Evolutionary conservation across 352 stramenopile species (phyloP), one percentile per base, ranked within the genome.

Genomic region (Pythium sukuiense): DNA sequence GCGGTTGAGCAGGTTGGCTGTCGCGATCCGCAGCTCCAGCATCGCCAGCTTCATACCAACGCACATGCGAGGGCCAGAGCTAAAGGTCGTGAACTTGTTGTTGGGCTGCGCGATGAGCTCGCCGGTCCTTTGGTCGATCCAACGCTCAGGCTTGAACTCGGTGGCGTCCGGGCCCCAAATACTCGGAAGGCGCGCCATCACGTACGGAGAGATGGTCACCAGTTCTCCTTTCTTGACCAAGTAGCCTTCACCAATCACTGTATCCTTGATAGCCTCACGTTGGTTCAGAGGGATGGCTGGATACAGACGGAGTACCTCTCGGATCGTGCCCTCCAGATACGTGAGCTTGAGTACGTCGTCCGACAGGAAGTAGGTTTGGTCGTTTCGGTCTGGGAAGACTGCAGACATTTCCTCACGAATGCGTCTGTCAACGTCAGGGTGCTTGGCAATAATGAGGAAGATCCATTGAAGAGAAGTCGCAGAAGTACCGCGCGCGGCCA

Each of bases 401-500:
- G 37, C 24, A 9, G 67, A 50, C 30, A 92, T 72, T 41, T 93
- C 85, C 14, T 80, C 64, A 1, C 75, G 70, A 20, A 92, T 64
- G 14, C 74, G 72, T 0, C 60, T 58, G 39, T 74, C 61, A 0
- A 89, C 73, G 27, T 83, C 56, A 9, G 84, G 86, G 62, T 90
- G 70, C 18, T 75, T 80, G 54, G 78, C 75, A 5, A 96, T 71
- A 66, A 80, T 77, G 54, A 89, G 79, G 45, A 95, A 75, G 12
- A 90, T 71, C 85, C 88, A 95, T 45, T 72, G 70, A 12, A 96
- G 55, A 24, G 86, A 81, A 55, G 63, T 72, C 1, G 87, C 80
- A 2, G 88, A 95, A 0, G 83, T 95, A 60, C 94, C 88, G 33
- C 82, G 77, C 7, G 87, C 87, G 18, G 81, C 88, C 13, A 88